Evolutionary conservation across 208 protist species (phyloP).

Genomic region (Trypanosoma melophagium): DNA sequence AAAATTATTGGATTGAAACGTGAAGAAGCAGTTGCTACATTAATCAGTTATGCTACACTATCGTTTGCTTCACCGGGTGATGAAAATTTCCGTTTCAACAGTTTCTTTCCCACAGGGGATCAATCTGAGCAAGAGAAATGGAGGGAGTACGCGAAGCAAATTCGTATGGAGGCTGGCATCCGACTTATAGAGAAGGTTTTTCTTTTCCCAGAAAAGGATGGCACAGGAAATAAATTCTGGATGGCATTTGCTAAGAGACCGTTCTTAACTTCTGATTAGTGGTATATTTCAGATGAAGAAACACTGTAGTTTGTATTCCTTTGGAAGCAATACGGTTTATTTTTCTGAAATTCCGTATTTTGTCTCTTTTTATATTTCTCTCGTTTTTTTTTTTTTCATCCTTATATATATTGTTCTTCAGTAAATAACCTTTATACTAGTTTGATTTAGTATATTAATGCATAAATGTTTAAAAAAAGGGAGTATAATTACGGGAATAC

Average conservation of each 20-base stretch:
- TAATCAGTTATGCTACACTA: slow-evolving; percentile 19
- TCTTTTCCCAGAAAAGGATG: slow-evolving; percentile 32
- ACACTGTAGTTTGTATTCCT: background rate
- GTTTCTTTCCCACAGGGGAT: slow-evolving; percentile 26
- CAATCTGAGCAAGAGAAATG: slow-evolving; percentile 20
- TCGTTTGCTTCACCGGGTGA: slow-evolving; percentile 34
- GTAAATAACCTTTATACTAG: too few species aligned
- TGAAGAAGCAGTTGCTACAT: slow-evolving; percentile 19
- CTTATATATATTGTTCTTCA: background rate
- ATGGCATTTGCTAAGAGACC: slow-evolving; percentile 29
- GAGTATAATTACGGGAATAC: background rate
- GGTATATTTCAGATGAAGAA: background rate
- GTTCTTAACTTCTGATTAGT: slow-evolving; percentile 24
- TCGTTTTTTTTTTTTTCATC: background rate
- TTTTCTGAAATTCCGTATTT: background rate
- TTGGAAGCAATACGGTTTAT: background rate
- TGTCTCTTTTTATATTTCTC: background rate
- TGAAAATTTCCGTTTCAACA: slow-evolving; percentile 24
- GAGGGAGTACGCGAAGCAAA: slow-evolving; percentile 30
- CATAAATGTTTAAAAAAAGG: background rate
- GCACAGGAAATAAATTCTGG: slow-evolving; percentile 42
- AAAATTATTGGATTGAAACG: slow-evolving; percentile 15
- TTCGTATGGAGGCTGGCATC: slow-evolving; percentile 26
- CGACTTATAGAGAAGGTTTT: slow-evolving; percentile 35
- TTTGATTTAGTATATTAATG: too few species aligned